These are phyloP conservation scores for Pseudogymnoascus sp. DNA, from an alignment of 2,329 filamentous ascomycete species.

Conservation along the genomic window DNA sequence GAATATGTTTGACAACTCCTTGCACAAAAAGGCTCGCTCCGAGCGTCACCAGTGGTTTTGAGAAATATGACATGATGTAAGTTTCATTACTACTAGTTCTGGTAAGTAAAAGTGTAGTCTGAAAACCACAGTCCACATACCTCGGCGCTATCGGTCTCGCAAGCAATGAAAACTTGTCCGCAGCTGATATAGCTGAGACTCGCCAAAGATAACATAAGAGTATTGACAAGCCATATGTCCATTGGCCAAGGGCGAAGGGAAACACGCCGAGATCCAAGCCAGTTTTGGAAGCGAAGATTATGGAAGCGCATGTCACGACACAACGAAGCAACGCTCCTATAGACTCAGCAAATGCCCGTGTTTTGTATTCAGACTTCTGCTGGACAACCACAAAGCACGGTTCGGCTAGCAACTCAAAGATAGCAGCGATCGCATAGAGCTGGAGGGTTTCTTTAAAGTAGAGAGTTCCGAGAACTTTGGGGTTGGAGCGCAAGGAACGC, in stretches of 20 bases:
- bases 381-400: conserved; percentile 86
- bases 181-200: conserved; percentile 46
- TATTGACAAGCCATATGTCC: conserved; percentile 63
- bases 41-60: conserved; percentile 60
- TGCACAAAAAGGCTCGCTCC: conserved; percentile 80
- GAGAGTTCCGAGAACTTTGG: conserved; percentile 46
- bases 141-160: conserved; percentile 33
- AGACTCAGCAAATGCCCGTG: conserved; percentile 77
- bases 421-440: conserved; percentile 47
- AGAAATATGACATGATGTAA: conserved; percentile 42
- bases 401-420: conserved; percentile 74
- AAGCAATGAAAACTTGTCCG: conserved; percentile 61
- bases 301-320: conserved; percentile 60
- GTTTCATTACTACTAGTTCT: conserved; percentile 13
- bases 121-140: conserved; percentile 13
- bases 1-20: conserved; percentile 80
- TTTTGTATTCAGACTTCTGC: conserved; percentile 68
- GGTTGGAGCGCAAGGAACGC: conserved; percentile 38
- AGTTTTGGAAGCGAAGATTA: conserved; percentile 50
- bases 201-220: conserved; percentile 61
- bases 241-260: conserved; percentile 82
- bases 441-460: conserved; percentile 49
- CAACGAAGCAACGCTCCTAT: conserved; percentile 71
- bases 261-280: conserved; percentile 60
- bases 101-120: conserved; percentile 8